These are phyloP conservation scores for Plasmodium knowlesi DNA, from an alignment of 169 alveolate species.

Conservation along the genomic window DNA sequence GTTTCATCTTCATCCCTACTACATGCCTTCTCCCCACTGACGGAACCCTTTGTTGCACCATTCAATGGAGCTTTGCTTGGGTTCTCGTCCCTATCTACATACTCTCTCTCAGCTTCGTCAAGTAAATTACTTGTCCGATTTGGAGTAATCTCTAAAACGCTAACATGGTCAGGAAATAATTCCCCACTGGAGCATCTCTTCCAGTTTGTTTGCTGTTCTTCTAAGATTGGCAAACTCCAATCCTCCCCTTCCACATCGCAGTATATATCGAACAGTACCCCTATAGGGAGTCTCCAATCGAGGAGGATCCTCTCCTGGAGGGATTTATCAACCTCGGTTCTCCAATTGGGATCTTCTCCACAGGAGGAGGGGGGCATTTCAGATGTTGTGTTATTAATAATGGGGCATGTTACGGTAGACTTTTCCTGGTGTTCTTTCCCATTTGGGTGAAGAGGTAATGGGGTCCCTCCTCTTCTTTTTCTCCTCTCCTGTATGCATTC, in stretches of 20 bases:
- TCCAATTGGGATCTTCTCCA: not conserved
- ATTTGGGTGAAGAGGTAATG: not conserved
- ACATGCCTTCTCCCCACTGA: not conserved
- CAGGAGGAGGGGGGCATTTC: not conserved
- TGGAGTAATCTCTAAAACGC: slow-evolving; percentile 9
- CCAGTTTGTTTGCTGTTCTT: not conserved
- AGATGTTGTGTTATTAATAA: not conserved
- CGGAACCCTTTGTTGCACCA: not conserved
- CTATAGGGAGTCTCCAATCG: slow-evolving; percentile 72
- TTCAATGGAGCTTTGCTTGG: not conserved
- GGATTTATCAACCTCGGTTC: not conserved
- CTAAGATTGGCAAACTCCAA: not conserved
- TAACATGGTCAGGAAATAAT: slow-evolving; percentile 31
- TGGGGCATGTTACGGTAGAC: not conserved
- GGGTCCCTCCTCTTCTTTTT: not conserved
- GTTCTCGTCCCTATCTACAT: not conserved
- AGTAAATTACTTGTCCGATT: not conserved
- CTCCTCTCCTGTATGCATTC: not conserved
- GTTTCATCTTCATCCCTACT: not conserved
- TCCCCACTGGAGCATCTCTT: slow-evolving; percentile 25
- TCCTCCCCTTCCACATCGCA: slow-evolving; percentile 40
- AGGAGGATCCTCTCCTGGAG: slow-evolving; percentile 22
- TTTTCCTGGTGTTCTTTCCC: not conserved
- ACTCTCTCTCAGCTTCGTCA: not conserved
- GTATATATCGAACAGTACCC: slow-evolving; percentile 60